Percentiles rank a stretch among this genome's conserved stretches.
These are phyloP conservation scores for Mimosa bimucronata DNA, from an alignment of 306 rosid species.

Conservation along the genomic window DNA sequence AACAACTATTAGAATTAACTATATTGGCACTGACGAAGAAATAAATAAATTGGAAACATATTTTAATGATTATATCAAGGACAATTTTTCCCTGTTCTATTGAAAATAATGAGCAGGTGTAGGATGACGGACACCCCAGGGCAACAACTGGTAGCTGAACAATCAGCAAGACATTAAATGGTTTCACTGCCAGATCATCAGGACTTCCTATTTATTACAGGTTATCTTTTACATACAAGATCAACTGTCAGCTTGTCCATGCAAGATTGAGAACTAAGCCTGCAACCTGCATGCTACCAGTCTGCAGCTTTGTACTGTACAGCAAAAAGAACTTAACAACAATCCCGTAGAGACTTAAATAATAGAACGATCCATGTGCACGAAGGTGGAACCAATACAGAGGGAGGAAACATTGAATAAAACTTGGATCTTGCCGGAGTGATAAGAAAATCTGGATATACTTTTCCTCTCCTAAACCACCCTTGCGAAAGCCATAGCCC, in stretches of 20 bases:
- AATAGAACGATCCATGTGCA: background rate
- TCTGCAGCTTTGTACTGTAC: background rate
- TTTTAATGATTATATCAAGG: background rate
- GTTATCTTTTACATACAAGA: background rate
- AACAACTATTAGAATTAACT: background rate
- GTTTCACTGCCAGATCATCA: background rate
- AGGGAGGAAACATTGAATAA: background rate
- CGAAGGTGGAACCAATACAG: background rate
- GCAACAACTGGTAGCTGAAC: constrained; percentile 8
- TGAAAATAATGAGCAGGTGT: background rate
- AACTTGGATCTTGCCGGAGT: background rate
- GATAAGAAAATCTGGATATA: background rate
- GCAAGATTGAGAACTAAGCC: background rate
- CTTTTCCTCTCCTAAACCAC: background rate
- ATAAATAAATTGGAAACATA: background rate
- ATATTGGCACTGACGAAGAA: background rate
- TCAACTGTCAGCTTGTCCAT: constrained; percentile 3
- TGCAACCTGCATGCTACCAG: constrained; percentile 9
- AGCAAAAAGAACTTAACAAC: constrained; percentile 10
- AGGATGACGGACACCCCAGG: constrained; percentile 6
- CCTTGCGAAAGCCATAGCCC: background rate
- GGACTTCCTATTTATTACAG: background rate
- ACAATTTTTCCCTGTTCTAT: background rate
- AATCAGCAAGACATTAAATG: background rate
- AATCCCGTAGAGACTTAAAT: background rate